A percentile compares a stretch with the other conserved stretches of the same genome.
phyloP scores from a whole-genome alignment of 345 rosid species.

The Aegle marmelos region DNA sequence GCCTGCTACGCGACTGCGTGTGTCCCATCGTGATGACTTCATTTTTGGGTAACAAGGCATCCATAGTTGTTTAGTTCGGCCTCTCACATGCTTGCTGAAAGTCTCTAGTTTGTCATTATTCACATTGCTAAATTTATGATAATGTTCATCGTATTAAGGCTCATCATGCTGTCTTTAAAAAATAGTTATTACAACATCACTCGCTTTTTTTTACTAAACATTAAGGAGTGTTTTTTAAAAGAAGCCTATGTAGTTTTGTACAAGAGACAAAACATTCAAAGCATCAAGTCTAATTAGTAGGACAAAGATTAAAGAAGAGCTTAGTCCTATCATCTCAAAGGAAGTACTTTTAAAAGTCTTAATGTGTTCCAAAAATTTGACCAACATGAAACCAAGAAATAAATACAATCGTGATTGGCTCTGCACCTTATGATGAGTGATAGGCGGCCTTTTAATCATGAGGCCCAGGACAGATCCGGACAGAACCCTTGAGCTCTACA shows the following conservation, averaged over 20 bases:
- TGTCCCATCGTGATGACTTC: not conserved
- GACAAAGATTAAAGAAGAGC: not conserved
- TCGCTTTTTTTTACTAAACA: not conserved
- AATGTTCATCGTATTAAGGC: too few relatives aligned
- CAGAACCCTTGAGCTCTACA: not conserved
- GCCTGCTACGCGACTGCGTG: not conserved
- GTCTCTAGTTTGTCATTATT: too few relatives aligned
- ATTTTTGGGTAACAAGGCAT: too few relatives aligned
- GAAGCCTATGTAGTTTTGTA: not conserved
- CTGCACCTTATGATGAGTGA: not conserved
- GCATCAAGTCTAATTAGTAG: not conserved
- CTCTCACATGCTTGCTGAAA: too few relatives aligned
- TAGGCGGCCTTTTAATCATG: not conserved
- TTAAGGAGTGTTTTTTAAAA: too few relatives aligned
- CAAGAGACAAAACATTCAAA: not conserved
- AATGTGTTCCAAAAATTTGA: not conserved
- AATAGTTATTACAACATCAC: not conserved
- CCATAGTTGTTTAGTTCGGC: too few relatives aligned
- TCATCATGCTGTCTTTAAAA: too few relatives aligned
- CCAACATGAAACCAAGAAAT: not conserved
- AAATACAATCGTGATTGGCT: not conserved
- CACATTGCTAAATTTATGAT: too few relatives aligned
- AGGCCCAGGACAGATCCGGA: not conserved
- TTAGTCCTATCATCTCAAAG: not conserved
- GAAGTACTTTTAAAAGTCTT: too few relatives aligned